Evolutionary conservation across 1,284 basidiomycete genomes (phyloP), one percentile per base, ranked within the genome.

Genomic region (Porogramme epimiltina): DNA sequence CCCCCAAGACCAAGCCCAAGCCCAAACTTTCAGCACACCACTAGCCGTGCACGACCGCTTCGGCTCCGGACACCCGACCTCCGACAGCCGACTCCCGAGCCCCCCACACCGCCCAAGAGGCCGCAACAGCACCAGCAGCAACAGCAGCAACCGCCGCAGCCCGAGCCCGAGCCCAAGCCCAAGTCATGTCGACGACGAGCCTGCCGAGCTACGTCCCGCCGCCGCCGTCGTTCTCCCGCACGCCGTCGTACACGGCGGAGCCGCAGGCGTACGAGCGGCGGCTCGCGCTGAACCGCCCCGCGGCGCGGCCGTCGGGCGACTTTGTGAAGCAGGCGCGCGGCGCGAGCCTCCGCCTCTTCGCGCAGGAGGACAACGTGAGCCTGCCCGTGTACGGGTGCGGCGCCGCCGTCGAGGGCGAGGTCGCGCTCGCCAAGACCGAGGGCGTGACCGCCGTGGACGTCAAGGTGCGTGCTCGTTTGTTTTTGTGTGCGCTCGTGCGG

Each of bases 281-380:
- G 9, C 66, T 82, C 25, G 75, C 75, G n/a, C 75, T 76, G 33
- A 74, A 75, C 25, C 60, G 70, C 34, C 70, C 60, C 11, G 44
- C 50, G 8, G 54, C 70, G 13, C 67, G 72, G 15, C 68, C 79
- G 25, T 72, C 74, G 10, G 77, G 77, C 9, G 74, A 75, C 49
- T 86, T 85, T 59, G 71, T 82, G 46, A 89, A 89, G 66, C 77
- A 80, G 52, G 79, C 81, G 4, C 84, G 76, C 4, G 75, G 73
- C 31, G 66, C 80, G 28, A 72, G 72, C 49, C 71, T 89, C 33
- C 73, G 77, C 22, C 68, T 89, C 41, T 66, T 57, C 25, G 75
- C 73, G 6, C 87, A 87, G 61, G 75, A 80, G 42, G 70, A 76
- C 31, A 73, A 75, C 40, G 70, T 65, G 6, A 61, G 64, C 6